Evolutionary conservation across 192 early-diverging fungal genomes (phyloP), one percentile per base, ranked within the genome.

Genomic region (Gigaspora rosea): DNA sequence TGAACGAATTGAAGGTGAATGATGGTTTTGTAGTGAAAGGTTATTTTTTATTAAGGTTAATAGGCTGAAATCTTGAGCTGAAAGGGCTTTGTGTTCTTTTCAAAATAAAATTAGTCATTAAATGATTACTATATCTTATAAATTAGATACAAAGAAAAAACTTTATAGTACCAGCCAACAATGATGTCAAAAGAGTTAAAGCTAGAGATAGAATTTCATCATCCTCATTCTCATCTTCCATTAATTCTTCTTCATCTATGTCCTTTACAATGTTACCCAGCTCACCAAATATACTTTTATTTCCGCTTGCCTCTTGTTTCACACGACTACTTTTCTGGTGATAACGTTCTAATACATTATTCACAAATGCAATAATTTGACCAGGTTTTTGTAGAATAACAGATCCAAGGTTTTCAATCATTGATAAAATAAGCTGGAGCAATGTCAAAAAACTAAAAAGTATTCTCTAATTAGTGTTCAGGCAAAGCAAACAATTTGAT

Each of bases 351-450:
- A 93, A 71, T 20, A 91, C 85, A 66, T 86, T 89, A 47, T 88
- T 86, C 16, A 88, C 89, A 83, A 92, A 88, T 7, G 86, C 85
- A 73, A 96, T 84, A 32, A 96, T 89, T 79, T 96, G 92, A 0
- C 85, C 85, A 47, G 92, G 92, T 36, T 91, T 91, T 69, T 87
- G 83, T 56, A 96, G 69, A 50, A 95, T 92, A 4, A 82, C 80
- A n/a, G 94, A 91, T 0, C 95, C 95, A 54, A 94, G 79, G 8
- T 80, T 76, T 20, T 94, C 90, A 51, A 92, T 86, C 85, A 94
- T 90, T 50, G 76, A 81, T 62, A 91, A 79, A 35, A 92, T 86
- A 15, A 92, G 78, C 52, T 91, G 83, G 4, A 88, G 85, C 56
- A 86, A 81, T 41, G 86, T 86, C 59, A 92, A 62, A 73, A 92